Percentiles rank a stretch among this genome's conserved stretches.
Evolutionary conservation across 495 filamentous ascomycete genomes (phyloP).

Genomic region (Neurospora sp.): DNA sequence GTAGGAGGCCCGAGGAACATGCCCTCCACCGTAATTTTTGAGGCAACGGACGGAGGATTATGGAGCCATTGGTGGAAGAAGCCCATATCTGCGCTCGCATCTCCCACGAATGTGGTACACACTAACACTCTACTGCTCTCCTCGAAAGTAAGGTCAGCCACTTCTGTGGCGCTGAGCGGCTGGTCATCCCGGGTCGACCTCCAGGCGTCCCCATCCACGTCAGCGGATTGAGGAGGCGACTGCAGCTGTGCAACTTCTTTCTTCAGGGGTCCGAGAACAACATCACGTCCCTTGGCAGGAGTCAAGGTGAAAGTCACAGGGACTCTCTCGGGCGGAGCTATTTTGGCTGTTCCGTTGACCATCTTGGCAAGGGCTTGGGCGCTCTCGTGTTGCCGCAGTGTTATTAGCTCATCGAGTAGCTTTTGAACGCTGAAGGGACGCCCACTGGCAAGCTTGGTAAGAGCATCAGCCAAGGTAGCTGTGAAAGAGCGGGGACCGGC

Average conservation of each 20-base stretch:
- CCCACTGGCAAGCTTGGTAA: constrained; percentile 34
- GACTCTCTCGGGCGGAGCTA: constrained; percentile 25
- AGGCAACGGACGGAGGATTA: constrained; percentile 34
- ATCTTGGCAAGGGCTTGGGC: constrained; percentile 26
- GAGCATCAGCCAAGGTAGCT: constrained; percentile 35
- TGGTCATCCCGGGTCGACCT: constrained; percentile 24
- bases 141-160: constrained; percentile 40
- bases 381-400: constrained; percentile 31
- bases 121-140: constrained; percentile 40
- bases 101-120: constrained; percentile 46
- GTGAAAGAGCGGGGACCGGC: constrained; percentile 41
- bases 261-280: constrained; percentile 35
- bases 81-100: constrained; percentile 46
- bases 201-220: constrained; percentile 24
- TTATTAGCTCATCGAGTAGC: constrained; percentile 40
- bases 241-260: constrained; percentile 24
- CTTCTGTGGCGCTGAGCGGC: constrained; percentile 28
- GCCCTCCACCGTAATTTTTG: constrained; percentile 45
- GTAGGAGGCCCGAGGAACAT: constrained; percentile 50
- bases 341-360: constrained; percentile 34
- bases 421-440: constrained; percentile 39
- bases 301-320: constrained; percentile 41
- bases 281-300: constrained; percentile 34
- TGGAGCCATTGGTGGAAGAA: constrained; percentile 49
- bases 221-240: constrained; percentile 30